Conservation (phyloP, 805 yeast species). For the Tetrapisispora fleetii region DNA sequence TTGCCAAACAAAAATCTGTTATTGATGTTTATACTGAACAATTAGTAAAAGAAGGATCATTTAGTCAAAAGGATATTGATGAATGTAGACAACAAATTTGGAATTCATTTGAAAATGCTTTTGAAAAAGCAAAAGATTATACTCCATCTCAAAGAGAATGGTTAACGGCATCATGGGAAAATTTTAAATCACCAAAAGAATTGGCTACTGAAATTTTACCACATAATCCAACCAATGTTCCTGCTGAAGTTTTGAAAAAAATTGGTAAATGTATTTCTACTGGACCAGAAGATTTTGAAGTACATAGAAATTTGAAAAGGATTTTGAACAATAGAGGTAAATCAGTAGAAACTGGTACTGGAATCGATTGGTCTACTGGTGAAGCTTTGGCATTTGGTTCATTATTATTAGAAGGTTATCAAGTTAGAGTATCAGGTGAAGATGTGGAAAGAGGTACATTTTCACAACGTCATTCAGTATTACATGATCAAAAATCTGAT, state of each 20-base stretch:
- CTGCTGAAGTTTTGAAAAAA: conserved; percentile 56
- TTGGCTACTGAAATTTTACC: conserved; percentile 92
- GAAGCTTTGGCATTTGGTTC: conserved; percentile 98
- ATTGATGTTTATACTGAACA: conserved; percentile 76
- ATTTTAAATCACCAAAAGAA: conserved; percentile 94
- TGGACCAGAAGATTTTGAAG: conserved; percentile 79
- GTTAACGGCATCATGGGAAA: conserved; percentile 99
- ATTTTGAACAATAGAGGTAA: conserved; percentile 81
- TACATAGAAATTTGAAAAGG: conserved; percentile 94
- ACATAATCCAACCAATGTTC: conserved; percentile 89
- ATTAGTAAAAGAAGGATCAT: conserved; percentile 77
- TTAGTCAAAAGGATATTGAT: conserved; percentile 79
- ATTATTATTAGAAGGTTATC: conserved; percentile 83
- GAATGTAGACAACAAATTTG: conserved; percentile 99
- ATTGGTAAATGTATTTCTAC: conserved; percentile 73
- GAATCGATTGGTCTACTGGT: conserved; percentile 99
- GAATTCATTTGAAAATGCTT: conserved; percentile 85
- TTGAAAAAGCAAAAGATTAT: conserved; percentile 79
- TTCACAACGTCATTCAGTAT: conserved; percentile 97
- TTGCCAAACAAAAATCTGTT: conserved; percentile 82
- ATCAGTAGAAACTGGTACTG: conserved; percentile 78
- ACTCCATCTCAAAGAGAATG: conserved; percentile 90
- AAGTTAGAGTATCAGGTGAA: conserved; percentile 96
- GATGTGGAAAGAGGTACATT: conserved; percentile 99
- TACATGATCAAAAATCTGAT: conserved; percentile 91